Conservation (phyloP, 495 filamentous ascomycete species). For the Penicilliopsis zonata region DNA sequence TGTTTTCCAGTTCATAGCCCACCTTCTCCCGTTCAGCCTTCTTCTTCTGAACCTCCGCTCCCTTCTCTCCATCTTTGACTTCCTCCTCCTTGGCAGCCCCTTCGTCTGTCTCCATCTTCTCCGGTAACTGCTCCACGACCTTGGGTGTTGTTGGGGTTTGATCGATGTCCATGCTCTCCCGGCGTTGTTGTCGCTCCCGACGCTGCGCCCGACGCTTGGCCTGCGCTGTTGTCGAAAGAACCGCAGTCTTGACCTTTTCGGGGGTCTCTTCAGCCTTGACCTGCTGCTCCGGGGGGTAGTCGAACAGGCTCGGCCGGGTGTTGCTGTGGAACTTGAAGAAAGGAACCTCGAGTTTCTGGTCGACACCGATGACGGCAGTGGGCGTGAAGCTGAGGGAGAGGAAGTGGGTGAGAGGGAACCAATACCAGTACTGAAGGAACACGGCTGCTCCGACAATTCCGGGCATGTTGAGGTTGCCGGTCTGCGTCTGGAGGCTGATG, state of each 20-base stretch:
- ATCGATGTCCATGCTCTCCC: conserved; percentile 84
- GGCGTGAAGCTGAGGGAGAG: conserved; percentile 86
- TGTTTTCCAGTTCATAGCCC: conserved; percentile 91
- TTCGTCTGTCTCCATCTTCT: conserved; percentile 91
- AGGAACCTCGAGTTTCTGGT: conserved; percentile 89
- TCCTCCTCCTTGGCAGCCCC: conserved; percentile 49
- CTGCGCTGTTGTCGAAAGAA: conserved; percentile 92
- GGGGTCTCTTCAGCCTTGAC: conserved; percentile 87
- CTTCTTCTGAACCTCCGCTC: conserved; percentile 52
- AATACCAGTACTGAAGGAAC: conserved; percentile 99
- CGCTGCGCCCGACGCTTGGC: conserved; percentile 80
- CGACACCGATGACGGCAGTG: conserved; percentile 87
- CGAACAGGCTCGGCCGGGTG: conserved; percentile 88
- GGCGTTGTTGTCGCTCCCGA: conserved; percentile 59
- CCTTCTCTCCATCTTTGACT: conserved; percentile 54
- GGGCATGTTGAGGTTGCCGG: conserved; percentile 94
- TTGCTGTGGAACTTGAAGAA: conserved; percentile 93
- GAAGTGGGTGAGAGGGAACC: conserved; percentile 99
- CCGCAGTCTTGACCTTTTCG: conserved; percentile 88
- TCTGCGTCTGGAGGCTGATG: conserved; percentile 93
- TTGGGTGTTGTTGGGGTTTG: conserved; percentile 65
- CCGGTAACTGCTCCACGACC: conserved; percentile 46
- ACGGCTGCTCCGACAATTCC: conserved; percentile 96
- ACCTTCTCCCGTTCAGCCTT: conserved; percentile 93
- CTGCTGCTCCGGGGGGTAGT: conserved; percentile 94